Percentiles rank a stretch among this genome's conserved stretches.
Evolutionary conservation across 2,329 filamentous ascomycete genomes (phyloP).

Genomic region (Ophiostoma ulmi): DNA sequence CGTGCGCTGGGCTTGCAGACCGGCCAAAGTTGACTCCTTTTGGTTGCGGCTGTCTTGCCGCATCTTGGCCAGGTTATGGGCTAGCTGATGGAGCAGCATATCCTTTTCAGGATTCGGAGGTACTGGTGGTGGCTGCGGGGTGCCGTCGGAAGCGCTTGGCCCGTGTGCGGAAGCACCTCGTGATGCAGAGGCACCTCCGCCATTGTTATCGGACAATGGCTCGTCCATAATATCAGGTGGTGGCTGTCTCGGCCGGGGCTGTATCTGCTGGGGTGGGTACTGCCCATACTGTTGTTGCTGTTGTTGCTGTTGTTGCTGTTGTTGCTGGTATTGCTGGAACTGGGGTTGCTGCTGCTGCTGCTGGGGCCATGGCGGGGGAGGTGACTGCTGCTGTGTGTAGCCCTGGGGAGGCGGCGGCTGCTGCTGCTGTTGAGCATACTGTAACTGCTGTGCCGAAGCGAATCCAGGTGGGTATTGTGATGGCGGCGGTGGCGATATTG

Average conservation of each 20-base stretch:
- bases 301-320: conserved; percentile 23
- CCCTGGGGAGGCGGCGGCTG: conserved; percentile 22
- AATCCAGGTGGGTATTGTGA: conserved; percentile 14
- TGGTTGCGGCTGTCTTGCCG: conserved; percentile 65
- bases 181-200: conserved; percentile 37
- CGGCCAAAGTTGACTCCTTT: conserved; percentile 67
- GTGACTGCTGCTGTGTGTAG: conserved; percentile 25
- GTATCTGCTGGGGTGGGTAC: conserved; percentile 32
- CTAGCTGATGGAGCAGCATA: conserved; percentile 72
- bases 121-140: conserved; percentile 67
- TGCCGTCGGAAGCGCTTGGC: neutral
- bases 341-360: conserved; percentile 26
- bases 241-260: conserved; percentile 38
- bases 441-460: neutral
- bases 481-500: neutral
- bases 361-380: conserved; percentile 6
- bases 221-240: conserved; percentile 54
- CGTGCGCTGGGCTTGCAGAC: conserved; percentile 70
- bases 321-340: conserved; percentile 31
- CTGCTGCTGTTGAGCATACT: conserved; percentile 9
- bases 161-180: conserved; percentile 33
- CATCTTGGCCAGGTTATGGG: conserved; percentile 61
- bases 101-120: conserved; percentile 96
- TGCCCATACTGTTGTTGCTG: conserved; percentile 26
- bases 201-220: conserved; percentile 39